A percentile compares a stretch with the other conserved stretches of the same genome.
phyloP scores from a whole-genome alignment of 2,329 filamentous ascomycete species.

The Aspergillus unguis region DNA sequence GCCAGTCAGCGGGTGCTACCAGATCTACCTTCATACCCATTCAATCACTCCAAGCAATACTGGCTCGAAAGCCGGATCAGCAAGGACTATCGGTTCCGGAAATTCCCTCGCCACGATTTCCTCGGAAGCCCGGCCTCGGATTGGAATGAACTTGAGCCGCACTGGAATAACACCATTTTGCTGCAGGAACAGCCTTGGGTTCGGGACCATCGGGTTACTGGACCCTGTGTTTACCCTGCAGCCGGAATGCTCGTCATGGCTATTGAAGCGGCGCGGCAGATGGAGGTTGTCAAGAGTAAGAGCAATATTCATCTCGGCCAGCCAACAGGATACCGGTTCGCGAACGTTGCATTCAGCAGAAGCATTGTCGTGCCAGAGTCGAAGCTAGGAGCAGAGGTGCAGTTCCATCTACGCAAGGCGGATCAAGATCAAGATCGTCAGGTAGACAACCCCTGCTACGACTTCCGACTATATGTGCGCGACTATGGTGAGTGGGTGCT shows the following conservation, averaged over 20 bases:
- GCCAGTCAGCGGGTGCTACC: background rate
- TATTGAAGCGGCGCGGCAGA: slow-evolving; percentile 1
- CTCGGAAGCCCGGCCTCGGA: background rate
- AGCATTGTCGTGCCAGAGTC: no score
- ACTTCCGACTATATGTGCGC: no score
- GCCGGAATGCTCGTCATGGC: background rate
- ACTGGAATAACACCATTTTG: background rate
- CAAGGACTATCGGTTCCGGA: background rate
- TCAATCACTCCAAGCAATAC: background rate
- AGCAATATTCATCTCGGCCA: no score
- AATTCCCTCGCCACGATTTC: background rate
- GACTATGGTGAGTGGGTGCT: no score
- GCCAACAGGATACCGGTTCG: no score
- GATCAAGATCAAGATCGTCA: no score
- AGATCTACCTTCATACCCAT: background rate
- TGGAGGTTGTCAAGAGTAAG: no score
- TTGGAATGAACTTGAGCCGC: background rate
- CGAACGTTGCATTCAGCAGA: no score
- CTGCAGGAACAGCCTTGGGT: background rate
- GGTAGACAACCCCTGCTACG: no score
- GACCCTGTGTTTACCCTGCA: background rate
- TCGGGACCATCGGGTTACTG: background rate
- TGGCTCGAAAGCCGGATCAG: background rate
- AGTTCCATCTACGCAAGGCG: no score
- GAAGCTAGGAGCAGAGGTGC: no score